Percentiles rank a stretch among this genome's conserved stretches.
phyloP scores from a whole-genome alignment of 768 basidiomycete species.

The Mycena belliarum region DNA sequence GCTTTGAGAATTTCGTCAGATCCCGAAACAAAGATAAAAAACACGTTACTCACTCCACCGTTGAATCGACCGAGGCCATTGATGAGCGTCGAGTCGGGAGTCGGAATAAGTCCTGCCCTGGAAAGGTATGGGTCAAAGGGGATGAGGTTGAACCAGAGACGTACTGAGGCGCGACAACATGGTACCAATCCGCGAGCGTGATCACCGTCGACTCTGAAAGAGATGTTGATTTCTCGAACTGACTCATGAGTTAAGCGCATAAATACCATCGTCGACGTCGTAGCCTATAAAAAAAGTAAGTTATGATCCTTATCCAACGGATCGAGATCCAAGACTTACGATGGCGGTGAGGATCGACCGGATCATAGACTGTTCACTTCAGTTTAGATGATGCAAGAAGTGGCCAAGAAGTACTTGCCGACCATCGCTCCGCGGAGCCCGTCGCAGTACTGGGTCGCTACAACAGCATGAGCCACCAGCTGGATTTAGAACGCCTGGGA shows the following conservation, averaged over 20 bases:
- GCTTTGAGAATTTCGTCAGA: constrained; percentile 16
- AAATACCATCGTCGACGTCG: constrained; percentile 17
- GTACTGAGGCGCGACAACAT: too few species aligned
- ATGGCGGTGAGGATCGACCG: constrained; percentile 1
- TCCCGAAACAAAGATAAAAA: too few species aligned
- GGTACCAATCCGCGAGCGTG: constrained; percentile 37
- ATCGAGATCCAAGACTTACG: not conserved
- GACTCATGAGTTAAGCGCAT: too few species aligned
- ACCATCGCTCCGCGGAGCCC: constrained; percentile 2
- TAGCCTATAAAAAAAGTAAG: not conserved
- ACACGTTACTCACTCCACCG: constrained; percentile 28
- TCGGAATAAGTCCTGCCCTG: constrained; percentile 1
- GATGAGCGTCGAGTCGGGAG: constrained; percentile 30
- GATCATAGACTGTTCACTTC: constrained; percentile 1
- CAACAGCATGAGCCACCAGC: not conserved
- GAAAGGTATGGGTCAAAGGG: too few species aligned
- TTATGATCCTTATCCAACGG: not conserved
- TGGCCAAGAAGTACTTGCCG: too few species aligned
- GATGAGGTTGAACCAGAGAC: too few species aligned
- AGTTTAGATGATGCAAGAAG: too few species aligned
- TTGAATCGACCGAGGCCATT: constrained; percentile 42
- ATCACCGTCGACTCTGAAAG: constrained; percentile 33
- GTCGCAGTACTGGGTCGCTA: not conserved
- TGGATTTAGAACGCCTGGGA: too few species aligned
- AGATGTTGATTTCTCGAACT: too few species aligned